Evolutionary conservation across 1,139 yeast species (phyloP), one percentile per base, ranked within the genome.

Genomic region (Eremothecium sinecaudum): DNA sequence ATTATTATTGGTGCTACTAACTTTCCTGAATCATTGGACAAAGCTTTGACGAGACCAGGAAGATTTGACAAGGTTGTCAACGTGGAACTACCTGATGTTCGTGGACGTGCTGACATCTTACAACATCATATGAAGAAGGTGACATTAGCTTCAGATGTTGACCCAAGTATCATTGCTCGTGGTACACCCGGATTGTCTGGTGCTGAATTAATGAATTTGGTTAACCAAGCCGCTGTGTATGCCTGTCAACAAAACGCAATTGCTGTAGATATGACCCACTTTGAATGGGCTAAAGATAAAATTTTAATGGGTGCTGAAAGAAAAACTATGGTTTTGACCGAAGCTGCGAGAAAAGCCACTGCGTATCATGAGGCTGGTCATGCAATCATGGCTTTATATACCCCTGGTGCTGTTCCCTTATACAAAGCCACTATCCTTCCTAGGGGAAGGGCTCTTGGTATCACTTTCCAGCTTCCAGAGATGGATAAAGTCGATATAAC

Each of bases 321-420:
- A 58, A 83, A 83, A 62, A 83, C 94, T 33, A 87, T 87, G 97
- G 96, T 90, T 33, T 73, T 90, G 62, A 87, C 98, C 17, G 96
- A 90, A 58, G 96, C 90, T 47, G 74, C 94, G 0, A 75, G 97
- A 59, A 75, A 73, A 48, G 87, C 90, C 48, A 92, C 98, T 13
- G 98, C 98, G 2, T 92, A 78, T 59, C 99, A 90, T 62, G 99
- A 90, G 64, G 99, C 98, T 7, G 99, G 99, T 2, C 99, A 90
- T 62, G 98, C 98, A 4, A 83, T 90, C 40, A 84, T 87, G 83
- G 97, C 98, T 4, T 71, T 90, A 74, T 90, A 72, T 60, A 83
- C 95, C 8, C 77, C 78, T 8, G 96, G 94, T n/a, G 97, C 98
- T 7, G 86, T 95, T 5, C 87, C 95, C 3, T 69, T 92, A 40